phyloP scores from a whole-genome alignment of 805 yeast genomes.

The Monosporozyma unispora region DNA sequence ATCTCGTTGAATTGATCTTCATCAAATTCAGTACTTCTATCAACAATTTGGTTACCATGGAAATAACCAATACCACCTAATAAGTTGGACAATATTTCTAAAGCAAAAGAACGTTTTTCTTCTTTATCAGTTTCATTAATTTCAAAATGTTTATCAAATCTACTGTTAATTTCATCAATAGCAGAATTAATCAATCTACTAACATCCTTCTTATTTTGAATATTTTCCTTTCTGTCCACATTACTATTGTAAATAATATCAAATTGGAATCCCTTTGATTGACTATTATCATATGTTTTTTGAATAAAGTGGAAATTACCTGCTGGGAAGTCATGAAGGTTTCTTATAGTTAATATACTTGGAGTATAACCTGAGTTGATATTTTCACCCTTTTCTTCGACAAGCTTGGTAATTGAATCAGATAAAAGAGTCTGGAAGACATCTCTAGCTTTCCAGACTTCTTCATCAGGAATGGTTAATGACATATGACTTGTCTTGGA shows the following conservation, averaged over 20 bases:
- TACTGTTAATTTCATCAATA: constrained; percentile 27
- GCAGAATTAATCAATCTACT: constrained; percentile 15
- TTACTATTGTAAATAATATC: constrained; percentile 50
- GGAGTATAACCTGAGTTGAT: constrained; percentile 29
- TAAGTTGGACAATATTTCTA: constrained; percentile 71
- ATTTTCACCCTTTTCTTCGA: constrained; percentile 10
- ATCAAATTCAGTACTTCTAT: constrained; percentile 56
- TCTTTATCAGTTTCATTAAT: constrained; percentile 27
- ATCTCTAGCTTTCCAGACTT: constrained; percentile 72
- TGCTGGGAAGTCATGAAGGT: constrained; percentile 42
- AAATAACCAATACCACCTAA: constrained; percentile 87
- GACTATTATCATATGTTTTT: constrained; percentile 56
- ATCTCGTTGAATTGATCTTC: constrained; percentile 58
- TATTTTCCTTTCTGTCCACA: constrained; percentile 34
- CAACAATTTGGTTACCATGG: constrained; percentile 76
- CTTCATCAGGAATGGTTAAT: constrained; percentile 59
- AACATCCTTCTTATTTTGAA: constrained; percentile 22
- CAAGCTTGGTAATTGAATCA: constrained; percentile 51
- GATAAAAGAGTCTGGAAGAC: constrained; percentile 60
- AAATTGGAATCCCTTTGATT: constrained; percentile 46
- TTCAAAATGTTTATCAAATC: constrained; percentile 47
- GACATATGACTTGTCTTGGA: constrained; percentile 55
- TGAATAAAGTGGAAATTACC: constrained; percentile 81
- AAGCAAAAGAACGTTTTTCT: constrained; percentile 50
- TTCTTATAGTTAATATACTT: constrained; percentile 45